Evolutionary conservation across 768 basidiomycete genomes (phyloP).

Genomic region (Leccinum disarticulatum): DNA sequence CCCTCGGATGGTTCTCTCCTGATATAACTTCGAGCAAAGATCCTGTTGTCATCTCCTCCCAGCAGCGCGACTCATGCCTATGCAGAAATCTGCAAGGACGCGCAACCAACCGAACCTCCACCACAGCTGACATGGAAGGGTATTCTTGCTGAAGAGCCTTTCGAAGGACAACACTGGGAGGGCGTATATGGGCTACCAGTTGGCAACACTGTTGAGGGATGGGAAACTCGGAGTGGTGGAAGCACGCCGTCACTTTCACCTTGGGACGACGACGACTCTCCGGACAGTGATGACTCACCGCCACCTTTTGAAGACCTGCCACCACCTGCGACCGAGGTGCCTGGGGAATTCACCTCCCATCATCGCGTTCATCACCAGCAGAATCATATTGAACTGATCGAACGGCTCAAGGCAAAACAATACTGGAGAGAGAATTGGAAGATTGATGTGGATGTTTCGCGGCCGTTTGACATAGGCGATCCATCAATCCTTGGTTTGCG

Average conservation of each 20-base stretch:
- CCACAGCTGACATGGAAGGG: constrained; percentile 66
- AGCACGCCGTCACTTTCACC: constrained; percentile 71
- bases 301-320: constrained; percentile 17
- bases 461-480: constrained; percentile 62
- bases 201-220: constrained; percentile 45
- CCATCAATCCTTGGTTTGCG: constrained; percentile 68
- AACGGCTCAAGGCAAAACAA: constrained; percentile 59
- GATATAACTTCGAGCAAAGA: constrained; percentile 36
- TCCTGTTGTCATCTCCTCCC: constrained; percentile 57
- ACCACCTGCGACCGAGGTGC: constrained; percentile 1
- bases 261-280: constrained; percentile 51
- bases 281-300: constrained; percentile 19
- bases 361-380: constrained; percentile 4
- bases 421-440: constrained; percentile 76
- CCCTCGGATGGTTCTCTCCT: not conserved
- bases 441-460: constrained; percentile 41
- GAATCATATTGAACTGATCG: constrained; percentile 52
- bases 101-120: constrained; percentile 24
- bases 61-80: constrained; percentile 45
- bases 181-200: constrained; percentile 59
- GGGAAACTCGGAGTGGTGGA: constrained; percentile 41
- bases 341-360: not conserved
- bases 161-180: constrained; percentile 86
- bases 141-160: constrained; percentile 81
- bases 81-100: constrained; percentile 55